These are phyloP conservation scores for Borealophlyctis nickersoniae DNA, from an alignment of 192 early-diverging fungal species.

Conservation along the genomic window DNA sequence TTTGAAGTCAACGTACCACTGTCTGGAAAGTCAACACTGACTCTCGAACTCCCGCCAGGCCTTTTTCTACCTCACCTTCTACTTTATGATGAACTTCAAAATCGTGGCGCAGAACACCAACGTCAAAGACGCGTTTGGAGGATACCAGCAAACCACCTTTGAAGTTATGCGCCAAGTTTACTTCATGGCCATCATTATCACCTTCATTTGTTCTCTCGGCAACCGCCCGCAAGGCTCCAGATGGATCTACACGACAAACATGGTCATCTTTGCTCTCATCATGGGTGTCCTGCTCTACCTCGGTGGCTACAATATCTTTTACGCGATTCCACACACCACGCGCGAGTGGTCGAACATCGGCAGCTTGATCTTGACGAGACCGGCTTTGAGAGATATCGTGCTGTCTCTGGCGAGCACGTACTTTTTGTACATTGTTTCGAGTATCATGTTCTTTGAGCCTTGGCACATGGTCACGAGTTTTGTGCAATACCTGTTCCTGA, in stretches of 20 bases:
- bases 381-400: conserved; percentile 74
- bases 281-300: conserved; percentile 84
- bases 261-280: conserved; percentile 80
- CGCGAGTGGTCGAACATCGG: conserved; percentile 17
- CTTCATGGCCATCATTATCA: conserved; percentile 72
- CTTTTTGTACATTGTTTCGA: conserved; percentile 75
- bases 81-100: conserved; percentile 59
- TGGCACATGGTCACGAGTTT: conserved; percentile 90
- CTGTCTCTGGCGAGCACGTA: conserved; percentile 79
- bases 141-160: conserved; percentile 60
- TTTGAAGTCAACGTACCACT: conserved; percentile 5
- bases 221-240: conserved; percentile 94
- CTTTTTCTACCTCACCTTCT: conserved; percentile 90
- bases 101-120: conserved; percentile 28
- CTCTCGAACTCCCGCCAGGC: conserved; percentile 45
- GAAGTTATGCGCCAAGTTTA: conserved; percentile 71
- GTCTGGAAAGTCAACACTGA: background rate
- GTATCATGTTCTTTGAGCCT: conserved; percentile 80
- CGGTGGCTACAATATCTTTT: conserved; percentile 55
- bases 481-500: conserved; percentile 81
- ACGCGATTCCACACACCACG: conserved; percentile 22
- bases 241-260: conserved; percentile 68
- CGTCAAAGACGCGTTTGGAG: conserved; percentile 56
- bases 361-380: conserved; percentile 13
- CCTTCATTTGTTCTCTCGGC: conserved; percentile 88